phyloP scores from a whole-genome alignment of 768 basidiomycete genomes.

The Phallus indusiatus region DNA sequence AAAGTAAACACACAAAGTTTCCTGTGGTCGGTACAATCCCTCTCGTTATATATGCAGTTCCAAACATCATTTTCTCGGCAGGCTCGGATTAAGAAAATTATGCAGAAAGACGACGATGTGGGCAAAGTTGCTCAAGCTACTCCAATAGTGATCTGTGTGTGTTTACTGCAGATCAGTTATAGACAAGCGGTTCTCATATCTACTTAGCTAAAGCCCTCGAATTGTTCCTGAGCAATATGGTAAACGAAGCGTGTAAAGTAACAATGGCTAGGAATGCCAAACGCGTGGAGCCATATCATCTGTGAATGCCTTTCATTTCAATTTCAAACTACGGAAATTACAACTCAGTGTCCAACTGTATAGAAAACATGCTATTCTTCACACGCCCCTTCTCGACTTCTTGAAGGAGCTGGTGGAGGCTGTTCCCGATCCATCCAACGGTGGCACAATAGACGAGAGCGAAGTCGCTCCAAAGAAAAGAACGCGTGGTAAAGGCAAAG shows the following conservation, averaged over 20 bases:
- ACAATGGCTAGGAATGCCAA: conserved; percentile 70
- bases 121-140: conserved; percentile 97
- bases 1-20: conserved; percentile 87
- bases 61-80: conserved; percentile 20
- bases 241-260: conserved; percentile 76
- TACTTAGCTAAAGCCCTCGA: conserved; percentile 84
- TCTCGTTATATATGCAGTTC: neutral
- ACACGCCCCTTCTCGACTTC: conserved; percentile 86
- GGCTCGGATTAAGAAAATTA: conserved; percentile 98
- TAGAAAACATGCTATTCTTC: conserved; percentile 90
- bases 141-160: conserved; percentile 91
- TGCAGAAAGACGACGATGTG: conserved; percentile 99
- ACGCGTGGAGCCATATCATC: conserved; percentile 86
- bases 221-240: conserved; percentile 76
- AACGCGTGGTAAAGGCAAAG: conserved; percentile 7
- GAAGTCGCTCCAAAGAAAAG: conserved; percentile 13
- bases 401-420: conserved; percentile 83
- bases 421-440: conserved; percentile 80
- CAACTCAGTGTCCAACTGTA: neutral
- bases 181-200: neutral
- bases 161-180: neutral
- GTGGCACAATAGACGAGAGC: conserved; percentile 54
- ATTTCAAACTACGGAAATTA: neutral
- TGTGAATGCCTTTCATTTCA: conserved; percentile 45
- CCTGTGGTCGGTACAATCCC: conserved; percentile 57